Evolutionary conservation across 2,329 filamentous ascomycete genomes (phyloP).

Genomic region (Corinectria fuckeliana): DNA sequence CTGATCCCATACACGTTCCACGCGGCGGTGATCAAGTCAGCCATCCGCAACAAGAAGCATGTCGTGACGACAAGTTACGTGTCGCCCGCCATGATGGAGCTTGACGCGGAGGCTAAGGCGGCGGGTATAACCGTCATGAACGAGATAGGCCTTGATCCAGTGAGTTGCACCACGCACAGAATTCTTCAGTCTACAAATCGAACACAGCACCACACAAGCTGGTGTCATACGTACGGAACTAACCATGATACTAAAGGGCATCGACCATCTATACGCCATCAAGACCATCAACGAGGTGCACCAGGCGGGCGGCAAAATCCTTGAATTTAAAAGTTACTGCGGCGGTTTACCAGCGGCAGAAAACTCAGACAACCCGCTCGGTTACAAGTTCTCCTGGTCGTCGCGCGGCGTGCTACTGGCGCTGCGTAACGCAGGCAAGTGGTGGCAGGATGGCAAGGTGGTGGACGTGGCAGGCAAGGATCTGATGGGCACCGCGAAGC

Average conservation of each 20-base stretch:
- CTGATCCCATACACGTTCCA: slow-evolving; percentile 94
- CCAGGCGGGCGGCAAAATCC: slow-evolving; percentile 82
- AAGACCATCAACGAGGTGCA: slow-evolving; percentile 92
- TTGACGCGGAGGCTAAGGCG: slow-evolving; percentile 82
- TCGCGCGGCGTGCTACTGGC: slow-evolving; percentile 85
- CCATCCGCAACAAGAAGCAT: slow-evolving; percentile 92
- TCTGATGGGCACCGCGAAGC: slow-evolving; percentile 86
- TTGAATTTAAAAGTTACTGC: slow-evolving; percentile 83
- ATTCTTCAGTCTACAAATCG: not conserved
- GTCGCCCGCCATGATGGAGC: slow-evolving; percentile 88
- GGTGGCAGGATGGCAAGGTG: slow-evolving; percentile 79
- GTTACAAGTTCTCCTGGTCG: slow-evolving; percentile 69
- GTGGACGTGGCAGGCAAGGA: slow-evolving; percentile 70
- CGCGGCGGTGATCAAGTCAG: slow-evolving; percentile 87
- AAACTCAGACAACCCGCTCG: slow-evolving; percentile 84
- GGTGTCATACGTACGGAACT: not conserved
- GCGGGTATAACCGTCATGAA: slow-evolving; percentile 98
- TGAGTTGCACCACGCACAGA: not conserved
- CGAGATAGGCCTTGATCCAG: slow-evolving; percentile 75
- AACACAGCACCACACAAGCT: not conserved
- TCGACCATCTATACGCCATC: slow-evolving; percentile 70
- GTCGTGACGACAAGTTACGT: slow-evolving; percentile 96
- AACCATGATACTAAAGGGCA: slow-evolving; percentile 17
- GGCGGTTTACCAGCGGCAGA: slow-evolving; percentile 74
- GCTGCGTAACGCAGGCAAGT: slow-evolving; percentile 83